Evolutionary conservation across 352 stramenopile species (phyloP), one percentile per base, ranked within the genome.

Genomic region (Phytopythium helicoides): DNA sequence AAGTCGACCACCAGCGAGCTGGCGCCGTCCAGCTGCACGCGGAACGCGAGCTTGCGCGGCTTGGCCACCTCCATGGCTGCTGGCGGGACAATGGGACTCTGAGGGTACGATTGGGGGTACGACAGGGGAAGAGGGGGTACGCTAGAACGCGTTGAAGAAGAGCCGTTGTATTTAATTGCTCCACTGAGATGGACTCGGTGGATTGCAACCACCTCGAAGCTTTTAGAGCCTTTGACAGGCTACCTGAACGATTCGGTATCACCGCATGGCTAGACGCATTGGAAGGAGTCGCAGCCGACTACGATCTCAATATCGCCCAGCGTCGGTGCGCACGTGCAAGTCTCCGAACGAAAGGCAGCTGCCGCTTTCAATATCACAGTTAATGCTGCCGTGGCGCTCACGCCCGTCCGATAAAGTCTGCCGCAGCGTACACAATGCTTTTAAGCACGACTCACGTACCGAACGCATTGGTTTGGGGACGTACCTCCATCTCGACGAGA

Each of bases 1-100:
- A 85, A 92, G 69, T 86, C 86, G 52, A 92, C 78, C 58, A 92
- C 84, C 3, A 66, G 67, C 31, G 76, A 76, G n/a, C 49, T 51
- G 10, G 36, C 62, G n/a, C 49, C 51, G 42, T 66, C 65, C 22
- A 92, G 66, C 39, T 69, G 51, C 16, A 92, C 71, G 62, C 67
- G 59, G 64, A 89, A 89, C 23, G 76, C 28, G 28, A 33, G 28
- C 28, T 33, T 33, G 28, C 28, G 28, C 28, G 28, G 28, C 28
- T 33, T 5, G 5, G 28, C 5, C 28, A 33, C 9, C n/a, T n/a
- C n/a, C n/a, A n/a, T n/a, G n/a, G n/a, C n/a, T n/a, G n/a, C n/a
- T n/a, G n/a, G n/a, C n/a, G n/a, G n/a, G n/a, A n/a, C n/a, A n/a
- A n/a, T n/a, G n/a, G n/a, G n/a, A n/a, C n/a, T n/a, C n/a, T n/a